These are phyloP conservation scores for Huntiella abstrusa DNA, from an alignment of 2,329 filamentous ascomycete genomes.

Conservation along the genomic window DNA sequence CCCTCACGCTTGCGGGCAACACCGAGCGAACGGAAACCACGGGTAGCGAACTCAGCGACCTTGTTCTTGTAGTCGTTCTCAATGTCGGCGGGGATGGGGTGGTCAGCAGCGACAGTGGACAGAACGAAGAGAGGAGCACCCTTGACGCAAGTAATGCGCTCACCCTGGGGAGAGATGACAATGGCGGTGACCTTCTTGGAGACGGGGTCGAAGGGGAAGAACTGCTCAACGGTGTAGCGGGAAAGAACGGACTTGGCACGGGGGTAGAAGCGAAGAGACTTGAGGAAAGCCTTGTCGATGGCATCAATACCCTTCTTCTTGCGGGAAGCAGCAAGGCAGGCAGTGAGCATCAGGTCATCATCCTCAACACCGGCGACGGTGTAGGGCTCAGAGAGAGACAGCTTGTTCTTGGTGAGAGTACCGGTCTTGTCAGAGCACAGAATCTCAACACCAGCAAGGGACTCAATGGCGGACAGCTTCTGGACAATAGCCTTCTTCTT, in stretches of 20 bases:
- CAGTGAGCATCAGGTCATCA: conserved; percentile 82
- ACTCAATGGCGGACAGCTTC: conserved; percentile 83
- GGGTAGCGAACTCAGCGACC: conserved; percentile 75
- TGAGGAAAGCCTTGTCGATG: conserved; percentile 88
- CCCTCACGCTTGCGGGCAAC: conserved; percentile 77
- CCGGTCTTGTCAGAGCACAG: conserved; percentile 91
- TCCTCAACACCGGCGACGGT: conserved; percentile 64
- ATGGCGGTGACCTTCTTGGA: conserved; percentile 81
- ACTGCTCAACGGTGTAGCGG: conserved; percentile 72
- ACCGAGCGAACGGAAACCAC: conserved; percentile 87
- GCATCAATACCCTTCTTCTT: conserved; percentile 94
- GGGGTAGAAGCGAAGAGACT: conserved; percentile 66
- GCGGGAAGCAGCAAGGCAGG: conserved; percentile 72
- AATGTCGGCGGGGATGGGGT: conserved; percentile 56
- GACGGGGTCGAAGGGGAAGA: conserved; percentile 78
- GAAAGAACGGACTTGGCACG: conserved; percentile 60
- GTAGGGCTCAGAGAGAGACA: conserved; percentile 71
- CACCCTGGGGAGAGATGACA: conserved; percentile 66
- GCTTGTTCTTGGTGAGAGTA: conserved; percentile 86
- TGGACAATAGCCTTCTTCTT: conserved; percentile 89
- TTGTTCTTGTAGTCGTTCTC: conserved; percentile 81
- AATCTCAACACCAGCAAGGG: conserved; percentile 79
- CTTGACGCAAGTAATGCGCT: conserved; percentile 78
- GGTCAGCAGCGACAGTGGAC: conserved; percentile 72
- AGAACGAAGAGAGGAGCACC: conserved; percentile 76